phyloP scores from a whole-genome alignment of 352 stramenopile species.

The Pilasporangium apinafurcum region DNA sequence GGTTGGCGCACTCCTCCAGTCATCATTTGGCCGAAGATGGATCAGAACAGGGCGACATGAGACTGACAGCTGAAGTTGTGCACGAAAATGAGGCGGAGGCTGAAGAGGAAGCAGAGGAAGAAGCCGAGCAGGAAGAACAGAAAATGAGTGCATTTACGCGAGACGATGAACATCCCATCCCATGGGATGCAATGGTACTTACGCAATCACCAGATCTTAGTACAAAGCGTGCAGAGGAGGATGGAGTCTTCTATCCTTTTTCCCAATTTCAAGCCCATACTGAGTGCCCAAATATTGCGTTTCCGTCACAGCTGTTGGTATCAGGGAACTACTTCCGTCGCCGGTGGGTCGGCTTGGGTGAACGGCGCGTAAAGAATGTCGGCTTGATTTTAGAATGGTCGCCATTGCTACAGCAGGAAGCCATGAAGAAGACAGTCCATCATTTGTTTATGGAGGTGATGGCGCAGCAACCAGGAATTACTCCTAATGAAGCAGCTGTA shows the following conservation, averaged over 20 bases:
- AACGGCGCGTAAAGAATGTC: conserved; percentile 86
- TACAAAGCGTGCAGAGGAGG: conserved; percentile 22
- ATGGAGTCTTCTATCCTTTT: conserved; percentile 76
- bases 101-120: conserved; percentile 84
- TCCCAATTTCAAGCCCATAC: conserved; percentile 66
- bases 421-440: conserved; percentile 60
- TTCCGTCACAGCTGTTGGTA: conserved; percentile 61
- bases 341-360: conserved; percentile 81
- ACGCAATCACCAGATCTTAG: conserved; percentile 3
- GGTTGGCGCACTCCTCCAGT: conserved; percentile 49
- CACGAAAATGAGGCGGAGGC: conserved; percentile 88
- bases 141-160: conserved; percentile 90
- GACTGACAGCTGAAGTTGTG: conserved; percentile 80
- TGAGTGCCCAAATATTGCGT: conserved; percentile 67
- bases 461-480: conserved; percentile 19
- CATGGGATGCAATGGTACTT: conserved; percentile 60
- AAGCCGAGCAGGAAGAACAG: conserved; percentile 87
- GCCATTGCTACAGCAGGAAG: conserved; percentile 62
- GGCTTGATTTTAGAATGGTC: conserved; percentile 86
- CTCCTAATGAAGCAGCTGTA: conserved; percentile 67
- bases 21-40: conserved; percentile 35
- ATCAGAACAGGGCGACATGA: conserved; percentile 62
- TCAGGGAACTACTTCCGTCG: conserved; percentile 89
- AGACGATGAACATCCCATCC: conserved; percentile 84
- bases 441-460: conserved; percentile 58